Evolutionary conservation across 1,139 yeast species (phyloP).

Genomic region (Geotrichum klebahnii): DNA sequence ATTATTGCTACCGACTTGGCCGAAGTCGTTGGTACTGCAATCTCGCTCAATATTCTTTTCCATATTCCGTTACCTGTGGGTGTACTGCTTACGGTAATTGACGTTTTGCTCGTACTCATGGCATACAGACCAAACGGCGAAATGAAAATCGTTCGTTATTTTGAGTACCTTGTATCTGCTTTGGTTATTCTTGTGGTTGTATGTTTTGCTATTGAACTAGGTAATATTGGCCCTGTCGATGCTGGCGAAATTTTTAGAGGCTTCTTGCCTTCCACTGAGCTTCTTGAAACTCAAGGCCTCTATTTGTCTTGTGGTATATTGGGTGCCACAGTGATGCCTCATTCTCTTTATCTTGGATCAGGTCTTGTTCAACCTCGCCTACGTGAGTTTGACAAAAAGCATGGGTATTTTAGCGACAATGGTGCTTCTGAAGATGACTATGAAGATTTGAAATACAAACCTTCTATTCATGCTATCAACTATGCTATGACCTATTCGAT

Average conservation of each 20-base stretch:
- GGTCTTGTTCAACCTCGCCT: conserved; percentile 72
- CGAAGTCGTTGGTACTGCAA: conserved; percentile 84
- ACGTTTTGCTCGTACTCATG: conserved; percentile 67
- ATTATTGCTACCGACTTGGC: conserved; percentile 83
- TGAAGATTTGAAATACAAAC: conserved; percentile 40
- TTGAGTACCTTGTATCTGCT: conserved; percentile 63
- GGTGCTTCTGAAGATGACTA: conserved; percentile 39
- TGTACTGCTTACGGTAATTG: conserved; percentile 64
- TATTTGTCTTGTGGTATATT: conserved; percentile 72
- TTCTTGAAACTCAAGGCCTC: conserved; percentile 61
- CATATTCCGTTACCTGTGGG: conserved; percentile 76
- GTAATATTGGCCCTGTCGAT: conserved; percentile 48
- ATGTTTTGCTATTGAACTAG: conserved; percentile 67
- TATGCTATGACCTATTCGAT: conserved; percentile 66
- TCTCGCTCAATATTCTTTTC: conserved; percentile 67
- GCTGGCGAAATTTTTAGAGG: conserved; percentile 61
- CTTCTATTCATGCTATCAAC: conserved; percentile 60
- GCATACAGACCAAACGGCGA: conserved; percentile 72
- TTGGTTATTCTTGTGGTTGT: conserved; percentile 66
- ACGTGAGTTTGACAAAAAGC: conserved; percentile 51
- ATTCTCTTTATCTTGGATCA: conserved; percentile 68
- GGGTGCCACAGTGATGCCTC: conserved; percentile 85
- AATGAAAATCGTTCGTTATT: conserved; percentile 56
- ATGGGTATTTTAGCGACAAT: conserved; percentile 40
- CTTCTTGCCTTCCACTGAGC: conserved; percentile 59